phyloP scores from a whole-genome alignment of 768 basidiomycete genomes.

The Lentinula guzmanii region DNA sequence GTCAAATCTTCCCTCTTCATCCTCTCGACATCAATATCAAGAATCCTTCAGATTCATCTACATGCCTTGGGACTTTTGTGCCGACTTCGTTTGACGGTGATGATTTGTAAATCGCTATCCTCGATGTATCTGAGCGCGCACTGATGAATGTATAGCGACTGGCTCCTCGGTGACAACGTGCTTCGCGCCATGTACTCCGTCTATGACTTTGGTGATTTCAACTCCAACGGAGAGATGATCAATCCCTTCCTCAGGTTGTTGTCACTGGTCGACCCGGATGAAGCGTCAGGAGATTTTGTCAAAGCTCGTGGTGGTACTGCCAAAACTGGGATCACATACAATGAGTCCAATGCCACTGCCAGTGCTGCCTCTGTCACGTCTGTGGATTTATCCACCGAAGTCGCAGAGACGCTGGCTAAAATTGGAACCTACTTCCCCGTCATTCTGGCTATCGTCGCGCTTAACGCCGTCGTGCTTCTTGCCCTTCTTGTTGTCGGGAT shows the following conservation, averaged over 20 bases:
- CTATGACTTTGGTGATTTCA: slow-evolving; percentile 82
- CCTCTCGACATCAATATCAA: slow-evolving; percentile 68
- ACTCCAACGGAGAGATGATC: slow-evolving; percentile 57
- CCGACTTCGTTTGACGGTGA: slow-evolving; percentile 52
- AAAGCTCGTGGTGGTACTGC: slow-evolving; percentile 58
- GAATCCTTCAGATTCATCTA: slow-evolving; percentile 33
- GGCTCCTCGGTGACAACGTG: slow-evolving; percentile 79
- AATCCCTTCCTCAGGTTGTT: slow-evolving; percentile 75
- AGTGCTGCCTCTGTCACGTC: slow-evolving; percentile 33
- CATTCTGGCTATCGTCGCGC: slow-evolving; percentile 68
- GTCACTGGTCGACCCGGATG: slow-evolving; percentile 59
- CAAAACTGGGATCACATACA: slow-evolving; percentile 64
- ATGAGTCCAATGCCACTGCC: slow-evolving; percentile 35
- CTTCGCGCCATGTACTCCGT: slow-evolving; percentile 78
- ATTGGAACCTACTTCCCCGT: slow-evolving; percentile 65
- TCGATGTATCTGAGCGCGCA: slow-evolving; percentile 2
- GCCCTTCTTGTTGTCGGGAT: slow-evolving; percentile 49
- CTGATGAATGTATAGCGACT: slow-evolving; percentile 48
- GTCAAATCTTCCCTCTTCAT: slow-evolving; percentile 72
- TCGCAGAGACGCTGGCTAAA: slow-evolving; percentile 53
- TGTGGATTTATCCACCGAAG: slow-evolving; percentile 52
- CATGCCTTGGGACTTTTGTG: slow-evolving; percentile 73
- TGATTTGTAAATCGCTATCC: slow-evolving; percentile 57
- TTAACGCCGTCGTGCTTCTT: slow-evolving; percentile 70
- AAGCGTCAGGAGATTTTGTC: slow-evolving; percentile 71